Conservation (phyloP, 768 basidiomycete species). For the Clavulina sp. region DNA sequence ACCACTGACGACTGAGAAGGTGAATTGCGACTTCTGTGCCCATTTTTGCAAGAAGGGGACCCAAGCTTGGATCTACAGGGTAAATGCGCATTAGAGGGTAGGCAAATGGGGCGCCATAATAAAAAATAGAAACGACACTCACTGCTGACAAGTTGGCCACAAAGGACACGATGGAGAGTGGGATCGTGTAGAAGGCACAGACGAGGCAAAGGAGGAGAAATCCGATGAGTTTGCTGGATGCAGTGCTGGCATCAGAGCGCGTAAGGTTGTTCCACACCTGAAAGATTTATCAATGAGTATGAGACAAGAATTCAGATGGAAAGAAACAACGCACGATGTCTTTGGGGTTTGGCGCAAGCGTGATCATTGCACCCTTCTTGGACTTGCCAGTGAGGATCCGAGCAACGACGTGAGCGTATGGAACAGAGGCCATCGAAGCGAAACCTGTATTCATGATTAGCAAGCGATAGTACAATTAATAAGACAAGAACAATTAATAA, state of each 20-base stretch:
- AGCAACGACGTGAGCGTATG: conserved; percentile 77
- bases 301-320: background rate
- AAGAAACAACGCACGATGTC: conserved; percentile 43
- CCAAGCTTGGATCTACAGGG: conserved; percentile 38
- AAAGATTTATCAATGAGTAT: background rate
- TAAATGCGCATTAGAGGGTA: background rate
- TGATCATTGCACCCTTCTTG: conserved; percentile 52
- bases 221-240: conserved; percentile 54
- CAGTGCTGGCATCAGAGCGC: conserved; percentile 44
- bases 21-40: conserved; percentile 38
- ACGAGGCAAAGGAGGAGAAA: conserved; percentile 58
- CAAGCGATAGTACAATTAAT: background rate
- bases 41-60: conserved; percentile 63
- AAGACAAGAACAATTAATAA: background rate
- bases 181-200: conserved; percentile 90
- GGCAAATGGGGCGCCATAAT: background rate
- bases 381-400: conserved; percentile 48
- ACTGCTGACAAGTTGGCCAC: conserved; percentile 81
- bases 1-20: conserved; percentile 81
- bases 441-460: too few relatives aligned
- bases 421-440: conserved; percentile 53
- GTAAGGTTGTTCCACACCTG: conserved; percentile 88
- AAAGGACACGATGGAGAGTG: conserved; percentile 75
- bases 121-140: conserved; percentile 16
- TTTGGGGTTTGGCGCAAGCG: conserved; percentile 73